Conservation (phyloP, 139 green algal genomes). For the Desmodesmus armatus region DNA sequence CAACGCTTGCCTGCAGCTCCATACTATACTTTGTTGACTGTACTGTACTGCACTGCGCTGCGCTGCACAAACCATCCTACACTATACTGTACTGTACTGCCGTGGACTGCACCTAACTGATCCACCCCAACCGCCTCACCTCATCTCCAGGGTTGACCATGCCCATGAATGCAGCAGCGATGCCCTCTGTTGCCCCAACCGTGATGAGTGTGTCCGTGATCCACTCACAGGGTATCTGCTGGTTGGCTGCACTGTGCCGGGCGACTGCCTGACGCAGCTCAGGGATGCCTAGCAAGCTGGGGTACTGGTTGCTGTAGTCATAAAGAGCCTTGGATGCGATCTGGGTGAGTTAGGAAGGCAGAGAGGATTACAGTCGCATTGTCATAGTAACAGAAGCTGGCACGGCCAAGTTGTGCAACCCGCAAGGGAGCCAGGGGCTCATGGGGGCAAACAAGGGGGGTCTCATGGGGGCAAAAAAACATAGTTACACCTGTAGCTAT, state of each 20-base stretch:
- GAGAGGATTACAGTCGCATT: not conserved
- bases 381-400: too few relatives aligned
- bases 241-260: conserved; percentile 54
- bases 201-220: conserved; percentile 79
- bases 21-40: not conserved
- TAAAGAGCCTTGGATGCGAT: conserved; percentile 46
- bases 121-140: conserved; percentile 51
- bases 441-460: too few relatives aligned
- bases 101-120: not conserved
- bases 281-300: conserved; percentile 71
- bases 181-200: conserved; percentile 83
- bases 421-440: too few relatives aligned
- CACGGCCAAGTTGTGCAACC: too few relatives aligned
- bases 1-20: not conserved
- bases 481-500: too few relatives aligned
- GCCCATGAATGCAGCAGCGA: conserved; percentile 79
- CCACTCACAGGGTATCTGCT: conserved; percentile 70
- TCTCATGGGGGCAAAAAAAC: too few relatives aligned
- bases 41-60: too few relatives aligned
- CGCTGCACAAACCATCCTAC: not conserved
- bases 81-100: too few relatives aligned
- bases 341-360: too few relatives aligned
- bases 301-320: conserved; percentile 74
- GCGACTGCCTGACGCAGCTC: conserved; percentile 82
- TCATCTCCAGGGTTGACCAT: conserved; percentile 85